Base-by-base conservation (phyloP, 257 asterid species). In the Salvia rosmarinus region DNA sequence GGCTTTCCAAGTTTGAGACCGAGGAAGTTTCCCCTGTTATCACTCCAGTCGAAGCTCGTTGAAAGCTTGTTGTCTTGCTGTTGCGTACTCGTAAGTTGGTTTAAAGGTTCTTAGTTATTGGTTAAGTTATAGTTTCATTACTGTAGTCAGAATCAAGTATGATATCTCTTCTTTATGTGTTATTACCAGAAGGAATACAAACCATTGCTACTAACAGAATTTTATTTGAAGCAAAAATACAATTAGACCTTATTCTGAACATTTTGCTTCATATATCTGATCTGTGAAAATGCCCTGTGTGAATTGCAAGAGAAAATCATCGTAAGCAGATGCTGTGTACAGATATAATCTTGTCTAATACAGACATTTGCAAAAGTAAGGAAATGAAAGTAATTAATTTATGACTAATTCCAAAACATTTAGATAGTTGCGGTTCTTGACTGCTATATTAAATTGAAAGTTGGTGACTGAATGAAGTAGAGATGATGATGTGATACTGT, bases 21-120 rank as follows among this genome's bases (percentile, higher is more conserved):
- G 90, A 85, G 62, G 90, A 84, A 81, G 79, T 82, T 57, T 63
- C 74, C 32, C 79, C 81, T 51, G 82, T 82, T 25, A 70, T 76
- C 25, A 80, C 67, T 76, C 89, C 92, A 0, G 78, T 85, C 3
- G 62, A 58, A 58, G 92, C 91, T 64, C 87, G 92, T 62, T 83
- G 79, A 82, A 49, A 14, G 62, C 35, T 57, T 46, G 47, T 9
- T 2, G 2, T 51, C 47, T 20, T 69, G 25, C 34, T 20, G n/a
- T 58, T 70, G n/a, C 51, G 34, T 9, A 11, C 14, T 78, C 9
- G 30, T 61, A 34, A 47, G 50, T 51, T 40, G 10, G 34, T 35
- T 0, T 52, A 1, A 21, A 46, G 71, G 17, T 67, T 34, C 21
- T 23, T 52, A 5, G 3, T 67, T 35, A 6, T 14, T 25, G 1